These are phyloP conservation scores for Entomortierella beljakovae DNA, from an alignment of 192 early-diverging fungal genomes.

Conservation along the genomic window DNA sequence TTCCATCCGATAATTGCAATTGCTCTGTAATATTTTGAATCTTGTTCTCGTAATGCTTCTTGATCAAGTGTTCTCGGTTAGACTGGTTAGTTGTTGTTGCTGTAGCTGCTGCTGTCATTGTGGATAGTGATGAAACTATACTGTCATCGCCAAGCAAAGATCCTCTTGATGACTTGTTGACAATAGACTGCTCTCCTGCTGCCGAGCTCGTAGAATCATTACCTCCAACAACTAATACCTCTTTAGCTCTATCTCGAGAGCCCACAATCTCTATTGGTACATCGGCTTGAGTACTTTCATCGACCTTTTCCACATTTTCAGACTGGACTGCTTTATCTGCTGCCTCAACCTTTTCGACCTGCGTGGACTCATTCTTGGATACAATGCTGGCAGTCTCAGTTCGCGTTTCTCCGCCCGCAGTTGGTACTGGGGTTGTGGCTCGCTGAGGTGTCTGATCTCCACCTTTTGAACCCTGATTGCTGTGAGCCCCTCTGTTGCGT, in stretches of 20 bases:
- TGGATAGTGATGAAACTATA: background rate
- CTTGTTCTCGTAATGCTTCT: slow-evolving; percentile 59
- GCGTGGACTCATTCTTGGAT: slow-evolving; percentile 39
- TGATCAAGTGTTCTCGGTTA: slow-evolving; percentile 54
- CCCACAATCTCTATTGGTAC: background rate
- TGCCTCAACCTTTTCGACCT: slow-evolving; percentile 22
- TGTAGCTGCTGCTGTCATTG: background rate
- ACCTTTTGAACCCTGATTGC: background rate
- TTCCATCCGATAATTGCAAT: slow-evolving; percentile 57
- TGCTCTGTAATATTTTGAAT: slow-evolving; percentile 55
- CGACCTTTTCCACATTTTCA: slow-evolving; percentile 10
- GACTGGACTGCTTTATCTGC: slow-evolving; percentile 44
- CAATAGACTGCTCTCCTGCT: background rate
- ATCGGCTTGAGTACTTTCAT: slow-evolving; percentile 45
- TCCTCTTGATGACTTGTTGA: slow-evolving; percentile 1
- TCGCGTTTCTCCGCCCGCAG: background rate
- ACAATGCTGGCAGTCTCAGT: background rate
- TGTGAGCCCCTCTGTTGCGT: slow-evolving; percentile 5
- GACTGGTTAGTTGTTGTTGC: slow-evolving; percentile 8
- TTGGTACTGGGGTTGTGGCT: slow-evolving; percentile 28
- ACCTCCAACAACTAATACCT: background rate
- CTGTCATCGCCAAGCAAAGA: slow-evolving; percentile 8
- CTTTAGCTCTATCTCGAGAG: background rate
- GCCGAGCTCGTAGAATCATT: background rate
- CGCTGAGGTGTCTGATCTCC: slow-evolving; percentile 25